These are phyloP conservation scores for Lachnellula suecica DNA, from an alignment of 2,329 filamentous ascomycete genomes.

Conservation along the genomic window DNA sequence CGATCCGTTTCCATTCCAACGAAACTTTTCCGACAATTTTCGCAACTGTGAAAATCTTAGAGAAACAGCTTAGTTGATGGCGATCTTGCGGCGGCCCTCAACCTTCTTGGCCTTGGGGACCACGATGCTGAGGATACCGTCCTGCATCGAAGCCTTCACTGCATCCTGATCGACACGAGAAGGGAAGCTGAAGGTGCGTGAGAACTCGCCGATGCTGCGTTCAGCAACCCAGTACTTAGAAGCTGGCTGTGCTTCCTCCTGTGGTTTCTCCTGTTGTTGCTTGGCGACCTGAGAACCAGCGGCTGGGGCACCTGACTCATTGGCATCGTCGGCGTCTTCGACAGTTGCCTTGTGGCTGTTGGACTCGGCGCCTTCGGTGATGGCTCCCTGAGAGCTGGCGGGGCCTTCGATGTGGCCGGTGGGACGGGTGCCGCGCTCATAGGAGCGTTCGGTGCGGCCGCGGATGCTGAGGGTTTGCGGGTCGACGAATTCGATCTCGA, in stretches of 20 bases:
- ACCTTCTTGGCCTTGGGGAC: constrained; percentile 67
- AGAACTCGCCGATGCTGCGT: constrained; percentile 66
- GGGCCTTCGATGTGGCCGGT: constrained; percentile 47
- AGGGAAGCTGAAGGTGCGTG: constrained; percentile 68
- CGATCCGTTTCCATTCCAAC: too few species aligned
- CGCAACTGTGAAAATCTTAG: too few species aligned
- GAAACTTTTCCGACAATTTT: too few species aligned
- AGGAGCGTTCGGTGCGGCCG: constrained; percentile 65
- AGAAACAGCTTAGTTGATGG: constrained; percentile 34
- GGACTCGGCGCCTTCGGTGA: constrained; percentile 39
- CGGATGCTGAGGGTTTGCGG: constrained; percentile 69
- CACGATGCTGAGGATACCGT: constrained; percentile 62
- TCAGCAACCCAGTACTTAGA: constrained; percentile 71
- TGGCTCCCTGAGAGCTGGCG: constrained; percentile 35
- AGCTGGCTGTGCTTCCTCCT: constrained; percentile 31
- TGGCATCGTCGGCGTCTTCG: constrained; percentile 46
- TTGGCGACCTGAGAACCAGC: constrained; percentile 10
- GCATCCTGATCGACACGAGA: constrained; percentile 59
- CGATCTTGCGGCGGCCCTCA: constrained; percentile 54
- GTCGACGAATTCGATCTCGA: constrained; percentile 79
- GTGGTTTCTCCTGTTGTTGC: constrained; percentile 24
- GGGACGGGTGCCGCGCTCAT: constrained; percentile 46
- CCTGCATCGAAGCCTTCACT: constrained; percentile 61
- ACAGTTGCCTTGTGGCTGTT: constrained; percentile 59
- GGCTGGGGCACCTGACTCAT: constrained; percentile 4